These are phyloP conservation scores for Lachnellula cervina DNA, from an alignment of 2,329 filamentous ascomycete genomes.

Conservation along the genomic window DNA sequence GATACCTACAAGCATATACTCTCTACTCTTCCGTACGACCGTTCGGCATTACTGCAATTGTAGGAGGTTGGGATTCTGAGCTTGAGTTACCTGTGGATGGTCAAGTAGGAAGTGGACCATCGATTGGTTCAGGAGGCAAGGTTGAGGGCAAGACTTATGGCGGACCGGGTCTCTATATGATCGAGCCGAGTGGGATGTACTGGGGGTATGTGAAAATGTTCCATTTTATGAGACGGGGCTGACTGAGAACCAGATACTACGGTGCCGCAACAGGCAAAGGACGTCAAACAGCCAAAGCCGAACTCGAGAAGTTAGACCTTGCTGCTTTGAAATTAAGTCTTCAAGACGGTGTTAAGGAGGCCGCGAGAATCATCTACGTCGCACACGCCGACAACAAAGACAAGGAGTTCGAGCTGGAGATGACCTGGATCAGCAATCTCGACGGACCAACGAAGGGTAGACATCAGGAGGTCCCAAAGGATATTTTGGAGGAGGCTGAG, in stretches of 20 bases:
- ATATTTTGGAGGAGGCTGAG: conserved; percentile 86
- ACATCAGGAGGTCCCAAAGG: conserved; percentile 90
- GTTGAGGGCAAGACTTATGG: conserved; percentile 70
- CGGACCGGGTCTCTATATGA: conserved; percentile 95
- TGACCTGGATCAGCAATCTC: conserved; percentile 91
- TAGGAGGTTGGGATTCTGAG: conserved; percentile 91
- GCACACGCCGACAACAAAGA: conserved; percentile 99
- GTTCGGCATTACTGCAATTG: conserved; percentile 92
- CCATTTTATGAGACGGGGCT: too few species aligned
- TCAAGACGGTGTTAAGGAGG: conserved; percentile 88
- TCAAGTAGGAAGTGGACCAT: conserved; percentile 78
- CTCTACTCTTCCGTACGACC: conserved; percentile 95
- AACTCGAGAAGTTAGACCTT: conserved; percentile 96
- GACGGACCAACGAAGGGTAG: conserved; percentile 87
- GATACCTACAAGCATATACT: conserved; percentile 95
- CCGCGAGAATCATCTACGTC: conserved; percentile 93
- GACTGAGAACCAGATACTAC: conserved; percentile 57
- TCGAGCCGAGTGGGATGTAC: conserved; percentile 93
- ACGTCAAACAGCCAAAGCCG: conserved; percentile 92
- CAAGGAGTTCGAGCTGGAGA: conserved; percentile 98
- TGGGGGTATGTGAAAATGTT: conserved; percentile 56
- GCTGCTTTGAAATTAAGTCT: conserved; percentile 71
- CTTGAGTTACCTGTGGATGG: conserved; percentile 81
- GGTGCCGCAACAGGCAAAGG: conserved; percentile 97
- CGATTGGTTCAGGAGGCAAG: conserved; percentile 78